Evolutionary conservation across 768 basidiomycete species (phyloP).

Genomic region (Trametopsis cervina): DNA sequence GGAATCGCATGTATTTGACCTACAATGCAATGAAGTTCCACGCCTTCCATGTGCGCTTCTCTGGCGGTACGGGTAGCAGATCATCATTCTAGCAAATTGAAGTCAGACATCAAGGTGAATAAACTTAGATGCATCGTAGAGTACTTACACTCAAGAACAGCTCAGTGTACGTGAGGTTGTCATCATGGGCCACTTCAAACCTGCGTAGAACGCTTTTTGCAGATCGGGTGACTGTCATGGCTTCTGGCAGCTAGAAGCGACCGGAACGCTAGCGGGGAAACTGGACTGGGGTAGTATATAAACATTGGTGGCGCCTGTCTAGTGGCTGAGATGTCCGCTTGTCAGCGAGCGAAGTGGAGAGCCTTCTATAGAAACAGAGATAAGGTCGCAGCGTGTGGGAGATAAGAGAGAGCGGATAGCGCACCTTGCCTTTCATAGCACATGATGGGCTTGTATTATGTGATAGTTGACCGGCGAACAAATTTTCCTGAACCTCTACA

Average conservation of each 20-base stretch:
- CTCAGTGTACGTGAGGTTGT: conserved; percentile 45
- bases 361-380: neutral
- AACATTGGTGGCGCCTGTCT: neutral
- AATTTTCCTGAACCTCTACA: too few species aligned
- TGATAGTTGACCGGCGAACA: too few species aligned
- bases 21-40: conserved; percentile 66
- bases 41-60: conserved; percentile 58
- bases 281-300: neutral
- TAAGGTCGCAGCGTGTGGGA: neutral
- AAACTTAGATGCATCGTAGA: conserved; percentile 2
- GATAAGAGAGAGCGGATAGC: neutral
- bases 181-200: conserved; percentile 49
- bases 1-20: conserved; percentile 14
- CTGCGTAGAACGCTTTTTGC: conserved; percentile 20
- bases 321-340: neutral
- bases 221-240: neutral
- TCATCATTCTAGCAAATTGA: conserved; percentile 53
- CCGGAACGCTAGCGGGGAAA: neutral
- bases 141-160: conserved; percentile 49
- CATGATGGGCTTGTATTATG: too few species aligned
- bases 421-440: too few species aligned
- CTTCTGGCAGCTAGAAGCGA: neutral
- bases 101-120: conserved; percentile 5
- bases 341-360: neutral
- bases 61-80: conserved; percentile 56